These are phyloP conservation scores for Amanita subjunquillea DNA, from an alignment of 768 basidiomycete species.

Conservation along the genomic window DNA sequence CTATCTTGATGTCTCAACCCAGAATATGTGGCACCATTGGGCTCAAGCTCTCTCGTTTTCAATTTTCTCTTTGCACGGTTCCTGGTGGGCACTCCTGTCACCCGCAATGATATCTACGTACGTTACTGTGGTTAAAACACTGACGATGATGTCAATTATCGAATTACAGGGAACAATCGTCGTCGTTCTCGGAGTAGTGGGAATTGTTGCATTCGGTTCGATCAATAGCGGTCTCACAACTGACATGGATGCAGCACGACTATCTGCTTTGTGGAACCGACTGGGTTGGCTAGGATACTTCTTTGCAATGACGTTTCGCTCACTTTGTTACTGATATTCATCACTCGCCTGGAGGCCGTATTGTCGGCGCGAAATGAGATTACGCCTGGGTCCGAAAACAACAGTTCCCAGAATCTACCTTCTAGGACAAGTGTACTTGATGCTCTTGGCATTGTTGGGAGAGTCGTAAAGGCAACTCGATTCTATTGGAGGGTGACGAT, in stretches of 20 bases:
- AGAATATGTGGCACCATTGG: conserved; percentile 96
- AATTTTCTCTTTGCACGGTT: conserved; percentile 93
- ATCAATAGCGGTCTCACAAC: conserved; percentile 71
- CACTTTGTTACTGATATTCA: conserved; percentile 53
- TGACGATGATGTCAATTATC: not conserved
- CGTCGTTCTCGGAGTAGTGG: conserved; percentile 77
- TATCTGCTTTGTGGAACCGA: conserved; percentile 80
- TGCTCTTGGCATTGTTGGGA: conserved; percentile 6
- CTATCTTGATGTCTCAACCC: conserved; percentile 7
- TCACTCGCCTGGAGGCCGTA: conserved; percentile 63
- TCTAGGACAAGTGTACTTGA: conserved; percentile 2
- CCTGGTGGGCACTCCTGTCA: conserved; percentile 79
- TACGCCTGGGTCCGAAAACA: not conserved
- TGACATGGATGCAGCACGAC: conserved; percentile 63
- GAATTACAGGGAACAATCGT: conserved; percentile 64
- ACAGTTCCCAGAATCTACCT: not conserved
- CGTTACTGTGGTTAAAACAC: conserved; percentile 13
- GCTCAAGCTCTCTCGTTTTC: conserved; percentile 89
- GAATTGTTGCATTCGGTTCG: conserved; percentile 80
- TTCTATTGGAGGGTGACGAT: conserved; percentile 37
- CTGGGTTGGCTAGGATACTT: conserved; percentile 89
- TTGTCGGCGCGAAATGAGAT: conserved; percentile 64
- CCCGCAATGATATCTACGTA: conserved; percentile 74
- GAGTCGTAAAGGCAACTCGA: conserved; percentile 20
- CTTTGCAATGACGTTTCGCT: conserved; percentile 67